A percentile compares a stretch with the other conserved stretches of the same genome.
phyloP scores from a whole-genome alignment of 306 rosid species.

The Parietaria judaica region DNA sequence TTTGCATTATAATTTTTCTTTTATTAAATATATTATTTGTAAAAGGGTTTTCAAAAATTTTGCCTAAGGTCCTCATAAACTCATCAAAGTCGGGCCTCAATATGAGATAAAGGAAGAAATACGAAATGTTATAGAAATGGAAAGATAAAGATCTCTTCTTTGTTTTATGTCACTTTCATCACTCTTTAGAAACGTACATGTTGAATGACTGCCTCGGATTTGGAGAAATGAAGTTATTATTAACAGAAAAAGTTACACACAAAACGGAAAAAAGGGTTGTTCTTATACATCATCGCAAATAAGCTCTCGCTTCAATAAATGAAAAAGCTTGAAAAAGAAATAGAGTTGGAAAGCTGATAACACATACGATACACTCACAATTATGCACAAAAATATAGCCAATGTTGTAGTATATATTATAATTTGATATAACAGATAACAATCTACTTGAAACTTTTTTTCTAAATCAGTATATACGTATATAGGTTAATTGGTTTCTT shows the following conservation, averaged over 20 bases:
- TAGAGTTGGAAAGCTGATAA: slow-evolving; percentile 13
- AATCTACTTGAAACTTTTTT: too few species aligned
- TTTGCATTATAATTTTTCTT: too few species aligned
- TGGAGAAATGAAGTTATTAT: neutral
- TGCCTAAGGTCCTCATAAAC: too few species aligned
- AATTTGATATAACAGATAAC: too few species aligned
- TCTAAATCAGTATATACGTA: too few species aligned
- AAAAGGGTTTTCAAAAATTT: too few species aligned
- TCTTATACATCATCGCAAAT: neutral
- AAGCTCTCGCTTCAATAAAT: slow-evolving; percentile 23
- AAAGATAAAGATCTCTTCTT: slow-evolving; percentile 2
- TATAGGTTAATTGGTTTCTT: too few species aligned
- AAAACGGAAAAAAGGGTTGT: slow-evolving; percentile 21
- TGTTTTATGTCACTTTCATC: neutral
- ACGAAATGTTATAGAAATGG: neutral
- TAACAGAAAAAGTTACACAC: slow-evolving; percentile 8
- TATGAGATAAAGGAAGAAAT: neutral
- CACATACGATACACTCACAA: neutral
- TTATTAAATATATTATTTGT: too few species aligned
- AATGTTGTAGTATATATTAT: neutral
- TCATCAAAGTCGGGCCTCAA: too few species aligned
- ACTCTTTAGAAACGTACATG: slow-evolving; percentile 14
- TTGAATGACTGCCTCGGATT: slow-evolving; percentile 15
- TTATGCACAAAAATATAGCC: neutral
- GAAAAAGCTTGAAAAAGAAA: slow-evolving; percentile 25